Base-by-base conservation (phyloP, 2,329 filamentous ascomycete species). In the Nannizziopsis barbatae region DNA sequence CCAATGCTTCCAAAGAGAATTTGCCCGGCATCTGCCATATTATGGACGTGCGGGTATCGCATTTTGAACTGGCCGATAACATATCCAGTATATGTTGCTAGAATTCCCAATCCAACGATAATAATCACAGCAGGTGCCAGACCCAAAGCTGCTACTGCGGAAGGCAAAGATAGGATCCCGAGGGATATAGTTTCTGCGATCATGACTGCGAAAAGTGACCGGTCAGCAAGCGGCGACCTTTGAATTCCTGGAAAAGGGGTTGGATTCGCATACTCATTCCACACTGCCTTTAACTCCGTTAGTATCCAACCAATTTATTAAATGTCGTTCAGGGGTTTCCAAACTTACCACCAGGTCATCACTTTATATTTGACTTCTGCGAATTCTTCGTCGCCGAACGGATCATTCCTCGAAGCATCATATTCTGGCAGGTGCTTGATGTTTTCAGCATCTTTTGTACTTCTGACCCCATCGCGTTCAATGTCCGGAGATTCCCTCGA, bases 21-120 rank as follows among this genome's bases (percentile, higher is more conserved):
- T 39, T 74, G 68, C 2, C 80, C 81, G 11, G 79, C 81, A 57
- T 86, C 83, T 17, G 80, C 79, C 60, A 85, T 84, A 57, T 77
- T 80, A 37, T 75, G 73, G 43, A 84, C 72, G 11, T 77, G 66
- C 2, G 81, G 80, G 57, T 75, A 73, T 38, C 60, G 64, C 47
- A 73, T 62, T 56, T 77, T 77, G 65, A 80, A 77, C 56, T 78
- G 73, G 14, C 75, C 77, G 42, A 81, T 72, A 4, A 80, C 70
- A 56, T 73, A 79, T 40, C 77, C 76, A 1, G 76, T 79, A 57
- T 80, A 81, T n/a, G 72, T 76, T 1, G 77, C 70, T 7, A 80
- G 59, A 20, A 75, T 45, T 18, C 78, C 76, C 9, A 81, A 62
- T 15, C 66, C 58, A 44, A 79, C 52, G 40, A 77, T 71, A 32